These are phyloP conservation scores for Rubia tinctorum DNA, from an alignment of 305 asterid genomes.

Conservation along the genomic window DNA sequence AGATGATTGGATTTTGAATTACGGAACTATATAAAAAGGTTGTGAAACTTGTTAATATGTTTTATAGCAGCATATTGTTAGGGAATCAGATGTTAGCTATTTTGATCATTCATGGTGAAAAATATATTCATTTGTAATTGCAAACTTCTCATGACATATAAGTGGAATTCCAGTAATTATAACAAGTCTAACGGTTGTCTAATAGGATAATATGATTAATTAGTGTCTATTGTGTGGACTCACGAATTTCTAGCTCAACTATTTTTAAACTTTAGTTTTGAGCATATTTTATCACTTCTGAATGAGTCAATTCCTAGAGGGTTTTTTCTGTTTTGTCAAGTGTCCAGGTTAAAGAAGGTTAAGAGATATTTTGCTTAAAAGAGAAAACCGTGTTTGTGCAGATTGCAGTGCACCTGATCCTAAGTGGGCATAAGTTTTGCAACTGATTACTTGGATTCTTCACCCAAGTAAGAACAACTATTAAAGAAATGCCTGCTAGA, in stretches of 20 bases:
- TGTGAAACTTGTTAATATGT: neutral
- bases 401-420: constrained; percentile 97
- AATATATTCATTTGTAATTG: too few species aligned
- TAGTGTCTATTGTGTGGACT: too few species aligned
- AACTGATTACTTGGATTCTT: constrained; percentile 1
- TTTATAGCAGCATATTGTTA: neutral
- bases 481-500: neutral
- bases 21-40: neutral
- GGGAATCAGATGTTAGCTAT: neutral
- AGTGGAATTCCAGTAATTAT: neutral
- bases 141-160: neutral
- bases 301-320: neutral
- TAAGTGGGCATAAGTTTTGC: constrained; percentile 93
- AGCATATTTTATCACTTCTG: neutral
- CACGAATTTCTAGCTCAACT: neutral
- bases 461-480: neutral
- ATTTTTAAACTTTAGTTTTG: neutral
- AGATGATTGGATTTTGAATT: too few species aligned
- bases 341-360: constrained; percentile 67
- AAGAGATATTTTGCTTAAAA: constrained; percentile 72
- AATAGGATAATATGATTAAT: neutral
- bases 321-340: neutral
- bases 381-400: constrained; percentile 79
- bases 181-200: neutral
- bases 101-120: neutral